Percentiles rank a stretch among this genome's conserved stretches.
Evolutionary conservation across 352 stramenopile genomes (phyloP).

Genomic region (Thraustotheca clavata): DNA sequence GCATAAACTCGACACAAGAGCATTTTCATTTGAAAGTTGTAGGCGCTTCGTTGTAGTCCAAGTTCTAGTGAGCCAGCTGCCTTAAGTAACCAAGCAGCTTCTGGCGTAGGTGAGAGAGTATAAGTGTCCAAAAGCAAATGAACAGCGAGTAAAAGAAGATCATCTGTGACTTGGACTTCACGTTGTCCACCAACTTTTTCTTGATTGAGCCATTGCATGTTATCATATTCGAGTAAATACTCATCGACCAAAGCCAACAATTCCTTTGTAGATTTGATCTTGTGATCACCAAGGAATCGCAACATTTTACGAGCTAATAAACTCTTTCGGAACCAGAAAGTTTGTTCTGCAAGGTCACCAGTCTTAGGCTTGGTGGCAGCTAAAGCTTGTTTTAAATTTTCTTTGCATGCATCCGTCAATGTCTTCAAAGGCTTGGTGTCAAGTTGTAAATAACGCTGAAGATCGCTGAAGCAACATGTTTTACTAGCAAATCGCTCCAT

Average conservation of each 20-base stretch:
- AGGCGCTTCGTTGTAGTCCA: constrained; percentile 64
- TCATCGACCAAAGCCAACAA: constrained; percentile 35
- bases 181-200: constrained; percentile 61
- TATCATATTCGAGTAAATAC: constrained; percentile 60
- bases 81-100: constrained; percentile 29
- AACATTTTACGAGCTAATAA: constrained; percentile 61
- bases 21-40: constrained; percentile 90
- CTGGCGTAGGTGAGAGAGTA: not conserved
- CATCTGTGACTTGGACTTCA: constrained; percentile 78
- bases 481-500: constrained; percentile 63
- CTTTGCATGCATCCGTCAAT: too few species aligned
- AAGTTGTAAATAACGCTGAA: constrained; percentile 73
- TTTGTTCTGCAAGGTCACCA: not conserved
- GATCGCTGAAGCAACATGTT: constrained; percentile 78
- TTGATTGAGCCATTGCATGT: constrained; percentile 60
- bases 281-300: constrained; percentile 41
- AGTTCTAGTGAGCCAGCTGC: constrained; percentile 58
- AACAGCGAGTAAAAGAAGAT: constrained; percentile 61
- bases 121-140: constrained; percentile 66
- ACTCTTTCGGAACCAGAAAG: constrained; percentile 28
- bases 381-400: not conserved
- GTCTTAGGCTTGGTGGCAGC: not conserved
- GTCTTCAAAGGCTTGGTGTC: not conserved
- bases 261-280: constrained; percentile 25
- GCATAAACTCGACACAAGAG: constrained; percentile 69